Conservation (phyloP, 768 basidiomycete genomes). For the Russula emetica region DNA sequence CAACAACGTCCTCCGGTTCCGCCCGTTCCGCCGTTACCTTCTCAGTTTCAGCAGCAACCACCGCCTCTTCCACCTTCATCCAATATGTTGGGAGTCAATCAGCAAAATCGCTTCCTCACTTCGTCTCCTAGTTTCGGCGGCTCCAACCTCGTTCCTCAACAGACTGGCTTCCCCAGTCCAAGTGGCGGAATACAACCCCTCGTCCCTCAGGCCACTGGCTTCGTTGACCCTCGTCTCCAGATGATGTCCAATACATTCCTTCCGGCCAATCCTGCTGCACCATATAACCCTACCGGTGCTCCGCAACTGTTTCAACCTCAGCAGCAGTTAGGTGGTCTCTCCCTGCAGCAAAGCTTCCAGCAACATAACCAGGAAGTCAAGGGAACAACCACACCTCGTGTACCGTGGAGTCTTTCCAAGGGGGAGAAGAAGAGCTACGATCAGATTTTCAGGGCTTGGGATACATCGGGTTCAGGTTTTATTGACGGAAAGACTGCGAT, state of each 20-base stretch:
- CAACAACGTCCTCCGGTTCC: constrained; percentile 37
- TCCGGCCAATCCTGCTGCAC: constrained; percentile 63
- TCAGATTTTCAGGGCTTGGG: constrained; percentile 97
- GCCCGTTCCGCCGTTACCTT: constrained; percentile 26
- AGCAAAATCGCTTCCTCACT: constrained; percentile 49
- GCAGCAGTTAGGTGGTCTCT: constrained; percentile 41
- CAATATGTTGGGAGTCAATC: constrained; percentile 43
- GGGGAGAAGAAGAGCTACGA: constrained; percentile 96
- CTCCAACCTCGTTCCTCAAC: constrained; percentile 46
- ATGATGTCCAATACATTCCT: constrained; percentile 93
- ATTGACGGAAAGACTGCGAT: constrained; percentile 79
- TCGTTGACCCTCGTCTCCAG: constrained; percentile 73
- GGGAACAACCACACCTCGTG: constrained; percentile 58
- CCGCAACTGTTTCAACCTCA: constrained; percentile 66
- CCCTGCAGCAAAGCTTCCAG: constrained; percentile 81
- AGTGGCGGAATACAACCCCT: constrained; percentile 41
- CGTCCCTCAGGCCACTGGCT: constrained; percentile 74
- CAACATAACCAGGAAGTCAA: constrained; percentile 76
- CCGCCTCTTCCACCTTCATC: constrained; percentile 67
- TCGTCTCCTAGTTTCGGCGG: constrained; percentile 50
- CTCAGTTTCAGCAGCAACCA: constrained; percentile 38
- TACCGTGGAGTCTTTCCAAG: constrained; percentile 84
- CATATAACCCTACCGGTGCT: constrained; percentile 53
- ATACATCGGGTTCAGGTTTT: constrained; percentile 72
- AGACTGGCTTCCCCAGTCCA: constrained; percentile 54